Percentiles rank a stretch among this genome's conserved stretches.
phyloP scores from a whole-genome alignment of 805 yeast genomes.

The Ogataea philodendri region DNA sequence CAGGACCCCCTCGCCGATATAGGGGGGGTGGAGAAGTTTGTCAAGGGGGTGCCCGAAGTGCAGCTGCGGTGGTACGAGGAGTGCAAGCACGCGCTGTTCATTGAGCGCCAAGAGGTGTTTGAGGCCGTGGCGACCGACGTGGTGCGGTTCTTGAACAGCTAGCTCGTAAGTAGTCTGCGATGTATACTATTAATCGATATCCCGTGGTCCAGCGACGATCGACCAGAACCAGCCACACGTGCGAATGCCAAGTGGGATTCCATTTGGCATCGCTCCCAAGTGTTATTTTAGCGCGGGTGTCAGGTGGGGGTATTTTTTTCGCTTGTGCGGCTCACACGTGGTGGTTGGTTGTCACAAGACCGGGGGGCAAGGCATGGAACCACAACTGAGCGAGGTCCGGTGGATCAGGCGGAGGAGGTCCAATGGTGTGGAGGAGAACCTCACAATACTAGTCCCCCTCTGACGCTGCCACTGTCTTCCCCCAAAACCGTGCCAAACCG shows the following conservation, averaged over 20 bases:
- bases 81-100: slow-evolving; percentile 13
- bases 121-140: slow-evolving; percentile 5
- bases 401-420: no score
- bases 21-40: slow-evolving; percentile 5
- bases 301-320: no score
- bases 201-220: slow-evolving; percentile 4
- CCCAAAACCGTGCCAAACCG: neutral
- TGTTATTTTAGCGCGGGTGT: no score
- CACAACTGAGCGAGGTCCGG: neutral
- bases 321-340: slow-evolving; percentile 8
- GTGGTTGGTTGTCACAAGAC: slow-evolving; percentile 7
- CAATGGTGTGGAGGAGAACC: no score
- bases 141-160: slow-evolving; percentile 4
- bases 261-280: no score
- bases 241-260: no score
- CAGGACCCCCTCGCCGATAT: slow-evolving; percentile 11
- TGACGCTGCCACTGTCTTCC: neutral
- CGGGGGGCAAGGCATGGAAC: neutral
- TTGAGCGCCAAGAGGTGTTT: slow-evolving; percentile 5
- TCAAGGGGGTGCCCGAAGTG: slow-evolving; percentile 1
- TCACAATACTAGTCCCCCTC: no score
- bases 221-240: no score
- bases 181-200: no score
- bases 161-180: no score
- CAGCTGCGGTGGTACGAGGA: slow-evolving; percentile 7